Percentiles rank a stretch among this genome's conserved stretches.
Evolutionary conservation across 148 eudicot genomes (phyloP).

Genomic region (Heliosperma pusillum): DNA sequence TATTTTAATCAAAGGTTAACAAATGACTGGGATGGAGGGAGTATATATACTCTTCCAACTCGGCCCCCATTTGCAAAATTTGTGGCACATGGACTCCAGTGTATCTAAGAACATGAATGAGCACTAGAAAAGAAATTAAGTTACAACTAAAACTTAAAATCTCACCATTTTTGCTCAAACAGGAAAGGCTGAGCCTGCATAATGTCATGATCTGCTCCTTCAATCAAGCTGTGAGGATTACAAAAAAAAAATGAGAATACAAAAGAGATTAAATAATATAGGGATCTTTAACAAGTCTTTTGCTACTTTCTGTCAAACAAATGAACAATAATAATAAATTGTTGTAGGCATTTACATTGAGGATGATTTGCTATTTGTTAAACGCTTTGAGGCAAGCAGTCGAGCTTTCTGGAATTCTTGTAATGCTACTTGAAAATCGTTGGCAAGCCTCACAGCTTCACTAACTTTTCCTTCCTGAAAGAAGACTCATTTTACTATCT

Average conservation of each 20-base stretch:
- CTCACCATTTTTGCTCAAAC: background rate
- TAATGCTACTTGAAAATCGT: constrained; percentile 49
- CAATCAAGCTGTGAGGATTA: background rate
- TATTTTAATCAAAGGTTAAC: too few species aligned
- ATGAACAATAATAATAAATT: background rate
- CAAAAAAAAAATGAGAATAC: background rate
- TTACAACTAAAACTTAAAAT: background rate
- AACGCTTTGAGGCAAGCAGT: constrained; percentile 60
- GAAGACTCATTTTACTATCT: background rate
- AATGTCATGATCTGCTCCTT: background rate
- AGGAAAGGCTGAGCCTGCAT: constrained; percentile 20
- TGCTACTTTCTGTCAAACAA: background rate
- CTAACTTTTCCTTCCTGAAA: constrained; percentile 46
- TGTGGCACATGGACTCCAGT: too few species aligned
- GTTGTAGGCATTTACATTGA: constrained; percentile 6
- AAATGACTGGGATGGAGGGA: too few species aligned
- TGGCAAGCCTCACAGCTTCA: constrained; percentile 65
- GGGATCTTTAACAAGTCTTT: background rate
- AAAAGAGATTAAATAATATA: background rate
- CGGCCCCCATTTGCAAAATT: too few species aligned
- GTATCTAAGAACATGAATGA: too few species aligned
- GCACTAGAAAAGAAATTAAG: background rate
- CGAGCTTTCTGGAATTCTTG: constrained; percentile 63
- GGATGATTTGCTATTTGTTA: constrained; percentile 43
- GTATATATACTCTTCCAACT: too few species aligned